These are phyloP conservation scores for Neolentinus lepideus DNA, from an alignment of 1,284 basidiomycete species.

Conservation along the genomic window DNA sequence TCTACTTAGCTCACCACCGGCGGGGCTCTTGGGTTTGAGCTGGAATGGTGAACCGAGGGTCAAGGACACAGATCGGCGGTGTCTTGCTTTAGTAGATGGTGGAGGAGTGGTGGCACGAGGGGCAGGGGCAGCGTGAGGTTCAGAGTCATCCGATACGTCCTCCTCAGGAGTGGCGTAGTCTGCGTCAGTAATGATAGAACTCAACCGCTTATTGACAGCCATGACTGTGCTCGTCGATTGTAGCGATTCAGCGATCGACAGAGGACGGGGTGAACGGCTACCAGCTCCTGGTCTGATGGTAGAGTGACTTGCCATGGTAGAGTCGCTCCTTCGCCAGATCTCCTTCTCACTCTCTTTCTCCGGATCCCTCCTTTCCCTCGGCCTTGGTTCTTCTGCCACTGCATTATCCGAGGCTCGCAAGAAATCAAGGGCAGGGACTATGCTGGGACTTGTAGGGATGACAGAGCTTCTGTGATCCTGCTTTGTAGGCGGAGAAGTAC, in stretches of 20 bases:
- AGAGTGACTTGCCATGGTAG: slow-evolving; percentile 58
- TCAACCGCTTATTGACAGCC: slow-evolving; percentile 53
- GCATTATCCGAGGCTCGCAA: slow-evolving; percentile 23
- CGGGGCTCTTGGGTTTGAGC: neutral
- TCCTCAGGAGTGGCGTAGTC: slow-evolving; percentile 49
- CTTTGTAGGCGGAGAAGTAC: slow-evolving; percentile 8
- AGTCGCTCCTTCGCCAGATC: slow-evolving; percentile 66
- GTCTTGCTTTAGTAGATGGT: slow-evolving; percentile 31
- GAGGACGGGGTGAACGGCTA: slow-evolving; percentile 53
- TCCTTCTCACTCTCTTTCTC: slow-evolving; percentile 40
- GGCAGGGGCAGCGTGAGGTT: neutral
- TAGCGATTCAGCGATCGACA: slow-evolving; percentile 67
- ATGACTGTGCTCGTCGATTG: slow-evolving; percentile 66
- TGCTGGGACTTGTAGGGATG: slow-evolving; percentile 24
- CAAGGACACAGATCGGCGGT: slow-evolving; percentile 58
- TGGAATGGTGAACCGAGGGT: slow-evolving; percentile 29
- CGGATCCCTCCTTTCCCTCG: slow-evolving; percentile 16
- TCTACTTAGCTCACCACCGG: neutral
- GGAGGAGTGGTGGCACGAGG: slow-evolving; percentile 14
- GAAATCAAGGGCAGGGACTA: slow-evolving; percentile 25
- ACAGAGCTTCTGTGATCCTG: slow-evolving; percentile 16
- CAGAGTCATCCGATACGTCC: slow-evolving; percentile 23
- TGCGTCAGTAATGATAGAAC: slow-evolving; percentile 57
- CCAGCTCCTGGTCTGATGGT: slow-evolving; percentile 53
- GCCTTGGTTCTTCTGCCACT: slow-evolving; percentile 2